phyloP scores from a whole-genome alignment of 2,329 filamentous ascomycete species.

The Cordyceps javanica region DNA sequence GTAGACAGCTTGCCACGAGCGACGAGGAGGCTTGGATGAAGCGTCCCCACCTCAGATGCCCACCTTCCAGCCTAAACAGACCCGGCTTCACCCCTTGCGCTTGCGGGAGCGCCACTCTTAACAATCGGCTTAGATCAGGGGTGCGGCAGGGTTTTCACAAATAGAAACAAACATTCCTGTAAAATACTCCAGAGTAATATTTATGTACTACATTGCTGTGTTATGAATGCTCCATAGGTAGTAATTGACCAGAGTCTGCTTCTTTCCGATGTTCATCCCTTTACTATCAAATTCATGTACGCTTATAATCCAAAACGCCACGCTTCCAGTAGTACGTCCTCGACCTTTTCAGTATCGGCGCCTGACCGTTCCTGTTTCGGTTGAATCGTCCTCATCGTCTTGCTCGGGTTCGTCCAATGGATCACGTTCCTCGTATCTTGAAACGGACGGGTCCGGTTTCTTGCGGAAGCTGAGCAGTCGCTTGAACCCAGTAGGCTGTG shows the following conservation, averaged over 20 bases:
- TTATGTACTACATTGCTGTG: background rate
- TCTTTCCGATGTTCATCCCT: background rate
- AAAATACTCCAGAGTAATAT: background rate
- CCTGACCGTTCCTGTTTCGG: slow-evolving; percentile 17
- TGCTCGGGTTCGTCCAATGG: slow-evolving; percentile 5
- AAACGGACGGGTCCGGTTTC: slow-evolving; percentile 20
- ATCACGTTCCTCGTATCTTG: background rate
- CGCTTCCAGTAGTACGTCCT: background rate
- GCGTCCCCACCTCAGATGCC: slow-evolving; percentile 1
- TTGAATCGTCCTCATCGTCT: slow-evolving; percentile 18
- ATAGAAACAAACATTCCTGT: background rate
- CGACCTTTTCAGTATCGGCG: slow-evolving; percentile 1
- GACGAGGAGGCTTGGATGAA: background rate
- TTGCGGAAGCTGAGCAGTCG: slow-evolving; percentile 39
- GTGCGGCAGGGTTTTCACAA: background rate
- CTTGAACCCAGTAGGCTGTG: slow-evolving; percentile 34
- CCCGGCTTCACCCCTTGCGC: background rate
- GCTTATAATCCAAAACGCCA: slow-evolving; percentile 5
- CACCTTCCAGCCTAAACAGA: background rate
- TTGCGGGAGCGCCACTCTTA: background rate
- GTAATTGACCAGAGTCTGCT: background rate
- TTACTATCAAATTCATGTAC: background rate
- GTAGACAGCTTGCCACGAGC: background rate
- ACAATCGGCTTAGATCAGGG: background rate
- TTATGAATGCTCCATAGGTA: background rate